phyloP scores from a whole-genome alignment of 2,329 filamentous ascomycete species.

The Aspergillus vadensis region DNA sequence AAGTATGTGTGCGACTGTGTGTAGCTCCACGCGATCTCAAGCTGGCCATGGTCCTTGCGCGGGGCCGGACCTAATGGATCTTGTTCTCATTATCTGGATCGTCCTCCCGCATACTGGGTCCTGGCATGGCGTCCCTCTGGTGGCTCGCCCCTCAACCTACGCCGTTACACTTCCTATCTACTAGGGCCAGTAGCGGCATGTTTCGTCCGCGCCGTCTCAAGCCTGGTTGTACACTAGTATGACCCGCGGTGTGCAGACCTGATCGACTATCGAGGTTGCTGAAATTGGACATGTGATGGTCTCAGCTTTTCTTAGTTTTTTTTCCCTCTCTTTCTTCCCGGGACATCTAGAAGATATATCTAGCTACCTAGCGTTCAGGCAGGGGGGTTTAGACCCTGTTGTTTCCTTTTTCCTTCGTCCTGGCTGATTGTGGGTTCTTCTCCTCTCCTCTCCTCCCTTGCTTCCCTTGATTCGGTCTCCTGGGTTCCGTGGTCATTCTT shows the following conservation, averaged over 20 bases:
- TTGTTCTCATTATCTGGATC: conserved; percentile 3
- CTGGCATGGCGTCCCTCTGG: background rate
- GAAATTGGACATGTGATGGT: conserved; percentile 16
- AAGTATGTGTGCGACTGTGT: background rate
- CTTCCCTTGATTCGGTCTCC: conserved; percentile 1
- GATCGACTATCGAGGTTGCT: background rate
- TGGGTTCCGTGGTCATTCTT: conserved; percentile 8
- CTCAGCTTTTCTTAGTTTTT: background rate
- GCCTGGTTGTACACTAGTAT: background rate
- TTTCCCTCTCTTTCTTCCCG: background rate
- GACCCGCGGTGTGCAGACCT: conserved; percentile 3
- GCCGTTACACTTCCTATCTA: conserved; percentile 5
- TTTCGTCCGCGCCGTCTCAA: conserved; percentile 1
- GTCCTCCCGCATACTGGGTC: background rate
- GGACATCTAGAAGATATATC: conserved; percentile 8
- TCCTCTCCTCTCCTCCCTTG: conserved; percentile 1
- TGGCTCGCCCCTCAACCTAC: conserved; percentile 2
- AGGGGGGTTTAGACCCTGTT: background rate
- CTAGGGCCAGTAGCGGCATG: conserved; percentile 1
- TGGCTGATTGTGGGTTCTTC: background rate
- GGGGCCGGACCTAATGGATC: background rate
- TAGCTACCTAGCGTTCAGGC: background rate
- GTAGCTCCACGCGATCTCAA: background rate
- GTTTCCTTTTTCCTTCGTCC: background rate
- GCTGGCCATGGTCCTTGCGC: background rate